A percentile compares a stretch with the other conserved stretches of the same genome.
Conservation (phyloP, 495 filamentous ascomycete genomes). For the Cudoniella acicularis region DNA sequence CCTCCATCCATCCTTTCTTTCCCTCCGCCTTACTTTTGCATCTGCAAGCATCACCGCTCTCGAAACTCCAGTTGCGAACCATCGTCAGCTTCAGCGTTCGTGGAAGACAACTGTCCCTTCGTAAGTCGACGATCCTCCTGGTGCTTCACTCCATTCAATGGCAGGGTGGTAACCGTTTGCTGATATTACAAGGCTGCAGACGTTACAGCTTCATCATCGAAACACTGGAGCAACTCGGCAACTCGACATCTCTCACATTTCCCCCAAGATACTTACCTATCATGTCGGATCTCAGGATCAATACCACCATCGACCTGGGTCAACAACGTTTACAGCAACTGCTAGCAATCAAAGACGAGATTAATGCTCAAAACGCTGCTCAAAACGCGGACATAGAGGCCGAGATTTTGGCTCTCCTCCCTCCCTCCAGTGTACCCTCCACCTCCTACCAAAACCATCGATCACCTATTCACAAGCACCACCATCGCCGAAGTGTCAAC, state of each 20-base stretch:
- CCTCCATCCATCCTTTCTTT: slow-evolving; percentile 17
- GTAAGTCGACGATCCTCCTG: slow-evolving; percentile 14
- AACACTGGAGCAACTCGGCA: neutral
- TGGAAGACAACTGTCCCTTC: neutral
- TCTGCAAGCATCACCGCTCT: slow-evolving; percentile 7
- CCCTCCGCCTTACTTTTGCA: slow-evolving; percentile 24
- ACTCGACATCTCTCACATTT: slow-evolving; percentile 1
- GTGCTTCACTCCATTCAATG: neutral
- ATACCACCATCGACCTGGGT: slow-evolving; percentile 4
- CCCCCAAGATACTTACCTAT: slow-evolving; percentile 5
- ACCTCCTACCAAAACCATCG: slow-evolving; percentile 4
- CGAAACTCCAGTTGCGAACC: slow-evolving; percentile 1
- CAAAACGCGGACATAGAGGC: slow-evolving; percentile 20
- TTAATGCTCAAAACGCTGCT: neutral
- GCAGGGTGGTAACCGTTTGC: neutral
- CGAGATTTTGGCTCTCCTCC: slow-evolving; percentile 12
- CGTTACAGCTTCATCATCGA: slow-evolving; percentile 10
- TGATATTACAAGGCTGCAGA: slow-evolving; percentile 22
- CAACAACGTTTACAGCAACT: slow-evolving; percentile 15
- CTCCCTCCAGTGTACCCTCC: neutral
- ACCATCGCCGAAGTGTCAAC: slow-evolving; percentile 13
- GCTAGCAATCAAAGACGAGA: neutral
- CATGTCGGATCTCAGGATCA: slow-evolving; percentile 17
- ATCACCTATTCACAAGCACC: slow-evolving; percentile 21
- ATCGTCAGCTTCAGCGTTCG: slow-evolving; percentile 9